A percentile compares a stretch with the other conserved stretches of the same genome.
phyloP scores from a whole-genome alignment of 108 stramenopile species.

The Phaeodactylum tricornutum region DNA sequence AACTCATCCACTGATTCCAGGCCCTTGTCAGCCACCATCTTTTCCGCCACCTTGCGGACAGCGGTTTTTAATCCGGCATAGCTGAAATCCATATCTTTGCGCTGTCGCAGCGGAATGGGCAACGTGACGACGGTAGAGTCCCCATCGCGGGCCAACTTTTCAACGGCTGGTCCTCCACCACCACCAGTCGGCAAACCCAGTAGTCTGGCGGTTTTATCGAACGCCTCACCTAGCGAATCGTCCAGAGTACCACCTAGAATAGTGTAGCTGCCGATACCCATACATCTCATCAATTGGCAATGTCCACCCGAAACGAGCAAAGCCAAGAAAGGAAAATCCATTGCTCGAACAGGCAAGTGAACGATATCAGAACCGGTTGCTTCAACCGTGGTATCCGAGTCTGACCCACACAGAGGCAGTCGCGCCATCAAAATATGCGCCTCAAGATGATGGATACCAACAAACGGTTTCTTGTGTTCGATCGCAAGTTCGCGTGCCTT shows the following conservation, averaged over 20 bases:
- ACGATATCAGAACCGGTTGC: conserved; percentile 5
- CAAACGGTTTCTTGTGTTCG: conserved; percentile 81
- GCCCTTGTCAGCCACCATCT: conserved; percentile 39
- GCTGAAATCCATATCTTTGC: conserved; percentile 90
- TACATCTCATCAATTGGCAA: conserved; percentile 85
- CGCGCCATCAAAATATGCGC: conserved; percentile 95
- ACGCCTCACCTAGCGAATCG: conserved; percentile 91
- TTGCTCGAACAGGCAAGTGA: conserved; percentile 21
- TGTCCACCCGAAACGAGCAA: conserved; percentile 94
- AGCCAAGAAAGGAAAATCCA: conserved; percentile 92
- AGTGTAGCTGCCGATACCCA: conserved; percentile 70
- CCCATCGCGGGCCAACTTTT: conserved; percentile 72
- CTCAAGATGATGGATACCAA: conserved; percentile 93
- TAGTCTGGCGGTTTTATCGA: conserved; percentile 90
- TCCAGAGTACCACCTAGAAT: conserved; percentile 92
- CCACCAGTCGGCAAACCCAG: conserved; percentile 81
- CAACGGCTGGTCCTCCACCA: conserved; percentile 93
- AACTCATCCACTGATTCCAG: conserved; percentile 35
- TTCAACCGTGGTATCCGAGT: conserved; percentile 4
- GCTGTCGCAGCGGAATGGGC: conserved; percentile 76
- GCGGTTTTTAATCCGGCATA: conserved; percentile 94
- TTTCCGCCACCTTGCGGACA: conserved; percentile 60
- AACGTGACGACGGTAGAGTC: conserved; percentile 65
- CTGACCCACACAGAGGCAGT: conserved; percentile 29
- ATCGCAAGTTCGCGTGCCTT: conserved; percentile 74